phyloP scores from a whole-genome alignment of 208 protist species.

The Acanthamoeba healyi region DNA sequence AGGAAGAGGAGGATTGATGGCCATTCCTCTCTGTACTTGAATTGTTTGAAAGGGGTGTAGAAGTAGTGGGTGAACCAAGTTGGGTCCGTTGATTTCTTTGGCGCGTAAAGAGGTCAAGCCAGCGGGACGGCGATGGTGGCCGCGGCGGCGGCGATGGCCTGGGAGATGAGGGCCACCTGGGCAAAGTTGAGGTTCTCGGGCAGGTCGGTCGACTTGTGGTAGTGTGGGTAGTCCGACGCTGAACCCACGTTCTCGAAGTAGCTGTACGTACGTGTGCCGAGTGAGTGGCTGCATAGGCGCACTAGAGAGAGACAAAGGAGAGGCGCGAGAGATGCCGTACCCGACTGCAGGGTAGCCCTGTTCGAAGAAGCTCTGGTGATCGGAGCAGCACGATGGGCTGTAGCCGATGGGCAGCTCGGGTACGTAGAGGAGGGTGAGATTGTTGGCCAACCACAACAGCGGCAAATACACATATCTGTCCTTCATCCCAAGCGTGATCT shows the following conservation, averaged over 20 bases:
- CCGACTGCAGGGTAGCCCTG: conserved; percentile 68
- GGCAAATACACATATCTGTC: conserved; percentile 1
- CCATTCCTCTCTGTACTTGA: too few species aligned
- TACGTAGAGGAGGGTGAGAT: conserved; percentile 57
- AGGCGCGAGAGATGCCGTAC: background rate
- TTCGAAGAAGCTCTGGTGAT: conserved; percentile 74
- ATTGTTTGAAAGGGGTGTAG: too few species aligned
- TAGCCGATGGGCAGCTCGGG: conserved; percentile 3
- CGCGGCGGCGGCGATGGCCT: conserved; percentile 41
- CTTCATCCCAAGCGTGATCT: conserved; percentile 63
- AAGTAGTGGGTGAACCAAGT: too few species aligned
- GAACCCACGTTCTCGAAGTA: conserved; percentile 60
- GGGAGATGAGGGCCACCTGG: conserved; percentile 28
- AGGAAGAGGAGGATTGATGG: too few species aligned
- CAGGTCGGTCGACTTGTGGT: conserved; percentile 60
- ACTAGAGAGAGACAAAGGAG: too few species aligned
- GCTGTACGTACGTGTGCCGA: background rate
- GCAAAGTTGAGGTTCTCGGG: conserved; percentile 34
- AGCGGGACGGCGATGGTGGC: conserved; percentile 68
- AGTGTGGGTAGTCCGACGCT: conserved; percentile 69
- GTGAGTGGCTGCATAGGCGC: background rate
- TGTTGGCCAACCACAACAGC: conserved; percentile 45
- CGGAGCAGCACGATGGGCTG: conserved; percentile 72
- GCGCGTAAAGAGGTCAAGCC: background rate
- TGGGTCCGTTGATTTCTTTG: too few species aligned